Conservation (phyloP, 495 filamentous ascomycete genomes). For the Hypomontagnella submonticulosa region DNA sequence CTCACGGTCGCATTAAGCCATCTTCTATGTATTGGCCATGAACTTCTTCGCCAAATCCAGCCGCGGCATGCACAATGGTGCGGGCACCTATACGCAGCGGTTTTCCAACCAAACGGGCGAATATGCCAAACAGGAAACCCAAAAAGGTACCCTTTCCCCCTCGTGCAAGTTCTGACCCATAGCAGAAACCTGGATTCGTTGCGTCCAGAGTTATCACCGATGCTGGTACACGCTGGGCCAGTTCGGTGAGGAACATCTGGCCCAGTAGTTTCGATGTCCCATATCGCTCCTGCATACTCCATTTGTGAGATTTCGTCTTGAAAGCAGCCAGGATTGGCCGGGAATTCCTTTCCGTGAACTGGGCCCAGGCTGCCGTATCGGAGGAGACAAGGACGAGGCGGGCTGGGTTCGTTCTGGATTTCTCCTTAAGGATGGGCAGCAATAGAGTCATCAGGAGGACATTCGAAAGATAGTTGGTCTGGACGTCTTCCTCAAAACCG, state of each 20-base stretch:
- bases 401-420: conserved; percentile 24
- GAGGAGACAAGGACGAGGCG: conserved; percentile 52
- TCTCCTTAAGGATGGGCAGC: conserved; percentile 51
- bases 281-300: conserved; percentile 38
- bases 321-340: conserved; percentile 49
- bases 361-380: conserved; percentile 42
- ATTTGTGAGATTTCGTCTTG: conserved; percentile 44
- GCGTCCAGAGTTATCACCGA: conserved; percentile 24
- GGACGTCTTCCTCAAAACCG: conserved; percentile 54
- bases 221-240: conserved; percentile 39
- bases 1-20: conserved; percentile 35
- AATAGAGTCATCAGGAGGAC: conserved; percentile 54
- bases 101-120: background rate
- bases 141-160: background rate
- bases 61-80: conserved; percentile 26
- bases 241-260: conserved; percentile 53
- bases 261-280: conserved; percentile 52
- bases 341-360: conserved; percentile 46
- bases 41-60: conserved; percentile 16
- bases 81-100: conserved; percentile 14
- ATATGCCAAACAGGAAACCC: background rate
- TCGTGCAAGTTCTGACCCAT: conserved; percentile 13
- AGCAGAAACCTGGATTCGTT: conserved; percentile 36
- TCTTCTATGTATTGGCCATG: conserved; percentile 41
- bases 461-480: conserved; percentile 55